Evolutionary conservation across 2,329 filamentous ascomycete species (phyloP).

Genomic region (Aspergillus ibericus): DNA sequence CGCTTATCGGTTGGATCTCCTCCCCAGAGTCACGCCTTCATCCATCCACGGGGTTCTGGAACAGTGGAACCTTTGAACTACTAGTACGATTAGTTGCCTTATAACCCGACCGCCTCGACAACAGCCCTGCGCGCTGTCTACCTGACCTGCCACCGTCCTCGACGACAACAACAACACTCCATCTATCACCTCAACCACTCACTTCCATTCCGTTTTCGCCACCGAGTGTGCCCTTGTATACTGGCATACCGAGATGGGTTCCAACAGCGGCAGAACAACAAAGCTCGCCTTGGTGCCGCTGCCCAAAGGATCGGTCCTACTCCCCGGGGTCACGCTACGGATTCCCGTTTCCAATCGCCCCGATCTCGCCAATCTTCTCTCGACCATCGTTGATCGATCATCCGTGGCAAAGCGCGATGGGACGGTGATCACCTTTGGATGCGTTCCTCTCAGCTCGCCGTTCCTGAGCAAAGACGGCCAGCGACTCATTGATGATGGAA

Average conservation of each 20-base stretch:
- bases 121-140: constrained; percentile 1
- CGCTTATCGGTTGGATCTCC: constrained; percentile 32
- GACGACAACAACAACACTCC: neutral
- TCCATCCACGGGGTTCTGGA: constrained; percentile 35
- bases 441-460: constrained; percentile 79
- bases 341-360: constrained; percentile 80
- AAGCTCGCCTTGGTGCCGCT: constrained; percentile 78
- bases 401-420: constrained; percentile 64
- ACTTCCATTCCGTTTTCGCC: neutral
- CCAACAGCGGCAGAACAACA: constrained; percentile 39
- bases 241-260: constrained; percentile 33
- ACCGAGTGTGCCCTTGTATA: neutral
- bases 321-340: constrained; percentile 81
- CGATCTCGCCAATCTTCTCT: constrained; percentile 85
- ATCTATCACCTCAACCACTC: neutral
- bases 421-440: constrained; percentile 74
- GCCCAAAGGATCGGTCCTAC: constrained; percentile 74
- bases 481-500: constrained; percentile 67
- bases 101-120: constrained; percentile 12
- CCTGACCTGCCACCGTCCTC: neutral
- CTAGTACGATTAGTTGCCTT: constrained; percentile 8
- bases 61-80: constrained; percentile 17
- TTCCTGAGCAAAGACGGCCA: constrained; percentile 73
- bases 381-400: constrained; percentile 76
- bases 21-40: constrained; percentile 31